These are phyloP conservation scores for Penicillium thymicola DNA, from an alignment of 2,329 filamentous ascomycete genomes.

Conservation along the genomic window DNA sequence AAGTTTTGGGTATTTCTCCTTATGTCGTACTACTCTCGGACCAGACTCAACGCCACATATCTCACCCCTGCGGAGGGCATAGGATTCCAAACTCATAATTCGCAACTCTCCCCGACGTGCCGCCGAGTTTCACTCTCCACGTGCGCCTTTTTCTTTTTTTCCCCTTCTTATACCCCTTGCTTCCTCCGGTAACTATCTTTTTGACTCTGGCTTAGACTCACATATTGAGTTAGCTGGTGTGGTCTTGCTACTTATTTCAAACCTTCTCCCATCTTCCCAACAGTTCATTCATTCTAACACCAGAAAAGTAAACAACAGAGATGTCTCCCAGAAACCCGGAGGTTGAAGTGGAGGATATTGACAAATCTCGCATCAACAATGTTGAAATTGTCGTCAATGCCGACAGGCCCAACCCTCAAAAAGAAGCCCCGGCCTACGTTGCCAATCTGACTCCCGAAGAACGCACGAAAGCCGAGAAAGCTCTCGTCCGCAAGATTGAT, in stretches of 20 bases:
- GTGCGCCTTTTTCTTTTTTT: constrained; percentile 3
- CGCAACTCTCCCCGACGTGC: background rate
- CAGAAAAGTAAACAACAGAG: background rate
- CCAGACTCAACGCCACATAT: background rate
- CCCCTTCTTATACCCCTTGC: constrained; percentile 6
- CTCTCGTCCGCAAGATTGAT: constrained; percentile 68
- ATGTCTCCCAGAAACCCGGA: constrained; percentile 19
- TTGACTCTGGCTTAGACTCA: background rate
- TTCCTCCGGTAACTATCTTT: background rate
- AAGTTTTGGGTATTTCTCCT: background rate
- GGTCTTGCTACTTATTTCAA: background rate
- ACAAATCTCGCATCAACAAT: constrained; percentile 25
- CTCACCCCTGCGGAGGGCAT: background rate
- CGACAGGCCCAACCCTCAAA: constrained; percentile 25
- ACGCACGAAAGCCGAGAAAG: constrained; percentile 53
- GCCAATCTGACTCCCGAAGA: constrained; percentile 51
- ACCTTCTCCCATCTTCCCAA: background rate
- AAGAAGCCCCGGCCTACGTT: constrained; percentile 33
- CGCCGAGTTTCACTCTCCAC: background rate
- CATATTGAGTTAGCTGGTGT: background rate
- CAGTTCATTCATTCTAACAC: background rate
- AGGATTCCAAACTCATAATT: background rate
- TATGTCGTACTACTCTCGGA: background rate
- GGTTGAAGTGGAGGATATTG: constrained; percentile 16
- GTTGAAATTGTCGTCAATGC: constrained; percentile 26